phyloP scores from a whole-genome alignment of 441 rosid genomes.

The Jatropha podagrica region DNA sequence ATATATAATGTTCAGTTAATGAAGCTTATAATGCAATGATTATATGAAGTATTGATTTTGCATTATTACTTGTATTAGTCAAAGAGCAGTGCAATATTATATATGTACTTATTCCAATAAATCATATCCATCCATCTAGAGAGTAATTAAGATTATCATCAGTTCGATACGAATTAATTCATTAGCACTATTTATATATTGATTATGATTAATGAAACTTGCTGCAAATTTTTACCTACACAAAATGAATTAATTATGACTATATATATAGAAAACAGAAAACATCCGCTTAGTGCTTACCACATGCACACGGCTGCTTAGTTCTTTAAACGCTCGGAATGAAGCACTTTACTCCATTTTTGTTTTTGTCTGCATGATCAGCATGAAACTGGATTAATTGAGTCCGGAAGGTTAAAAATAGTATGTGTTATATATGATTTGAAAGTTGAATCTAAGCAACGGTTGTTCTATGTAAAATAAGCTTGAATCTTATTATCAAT shows the following conservation, averaged over 20 bases:
- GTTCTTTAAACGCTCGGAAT: no score
- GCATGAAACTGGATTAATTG: not conserved
- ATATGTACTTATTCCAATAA: not conserved
- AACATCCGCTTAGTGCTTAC: not conserved
- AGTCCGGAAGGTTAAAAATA: no score
- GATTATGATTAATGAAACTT: slow-evolving; percentile 22
- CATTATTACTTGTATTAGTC: not conserved
- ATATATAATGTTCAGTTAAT: not conserved
- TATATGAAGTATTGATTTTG: not conserved
- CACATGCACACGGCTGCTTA: not conserved
- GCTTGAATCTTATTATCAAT: no score
- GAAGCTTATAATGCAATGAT: slow-evolving; percentile 15
- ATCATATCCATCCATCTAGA: not conserved
- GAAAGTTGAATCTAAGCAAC: no score
- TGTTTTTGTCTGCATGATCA: not conserved
- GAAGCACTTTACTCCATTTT: no score
- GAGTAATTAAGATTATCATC: not conserved
- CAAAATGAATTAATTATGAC: not conserved
- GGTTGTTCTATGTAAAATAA: no score
- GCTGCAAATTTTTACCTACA: not conserved
- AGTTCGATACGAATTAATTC: not conserved
- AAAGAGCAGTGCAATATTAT: not conserved
- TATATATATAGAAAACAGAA: not conserved
- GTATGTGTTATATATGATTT: no score
- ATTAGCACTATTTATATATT: not conserved